A percentile compares a stretch with the other conserved stretches of the same genome.
Evolutionary conservation across 495 filamentous ascomycete genomes (phyloP).

Genomic region (Aspergillus nanangensis): DNA sequence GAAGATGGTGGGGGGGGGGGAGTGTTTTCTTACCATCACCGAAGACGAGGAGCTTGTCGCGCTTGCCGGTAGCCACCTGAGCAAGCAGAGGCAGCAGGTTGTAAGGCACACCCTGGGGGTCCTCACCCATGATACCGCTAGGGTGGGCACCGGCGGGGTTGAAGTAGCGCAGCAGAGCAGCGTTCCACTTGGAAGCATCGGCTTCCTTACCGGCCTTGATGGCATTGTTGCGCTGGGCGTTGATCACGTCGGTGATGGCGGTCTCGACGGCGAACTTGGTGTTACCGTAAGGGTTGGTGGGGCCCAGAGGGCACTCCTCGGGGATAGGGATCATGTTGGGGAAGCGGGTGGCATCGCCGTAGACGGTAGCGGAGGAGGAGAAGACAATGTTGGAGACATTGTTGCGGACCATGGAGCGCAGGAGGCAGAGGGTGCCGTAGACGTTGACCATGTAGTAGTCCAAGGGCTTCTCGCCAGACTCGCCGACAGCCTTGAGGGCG

Average conservation of each 20-base stretch:
- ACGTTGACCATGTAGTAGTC: conserved; percentile 99
- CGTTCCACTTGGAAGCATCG: conserved; percentile 78
- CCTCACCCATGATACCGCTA: conserved; percentile 96
- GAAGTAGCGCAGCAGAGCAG: conserved; percentile 90
- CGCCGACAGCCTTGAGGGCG: conserved; percentile 95
- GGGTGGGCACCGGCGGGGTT: conserved; percentile 96
- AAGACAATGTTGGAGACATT: conserved; percentile 97
- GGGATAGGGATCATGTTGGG: conserved; percentile 99
- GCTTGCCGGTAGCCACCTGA: conserved; percentile 91
- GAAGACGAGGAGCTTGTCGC: conserved; percentile 91
- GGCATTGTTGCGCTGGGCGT: conserved; percentile 78
- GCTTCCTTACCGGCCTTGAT: conserved; percentile 71
- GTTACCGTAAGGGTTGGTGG: conserved; percentile 95
- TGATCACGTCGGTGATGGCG: conserved; percentile 86
- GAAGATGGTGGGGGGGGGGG: too few species aligned
- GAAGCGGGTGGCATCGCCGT: conserved; percentile 95
- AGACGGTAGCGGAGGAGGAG: conserved; percentile 94
- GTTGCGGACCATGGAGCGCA: conserved; percentile 81
- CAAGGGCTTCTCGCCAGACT: conserved; percentile 89
- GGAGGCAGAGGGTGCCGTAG: conserved; percentile 82
- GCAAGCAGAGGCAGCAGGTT: conserved; percentile 92
- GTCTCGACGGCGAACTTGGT: conserved; percentile 89
- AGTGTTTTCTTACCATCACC: conserved; percentile 90
- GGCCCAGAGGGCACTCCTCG: conserved; percentile 90
- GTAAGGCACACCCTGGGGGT: conserved; percentile 92